Percentiles rank a stretch among this genome's conserved stretches.
Evolutionary conservation across 768 basidiomycete species (phyloP).

Genomic region (Lenzites betulinus): DNA sequence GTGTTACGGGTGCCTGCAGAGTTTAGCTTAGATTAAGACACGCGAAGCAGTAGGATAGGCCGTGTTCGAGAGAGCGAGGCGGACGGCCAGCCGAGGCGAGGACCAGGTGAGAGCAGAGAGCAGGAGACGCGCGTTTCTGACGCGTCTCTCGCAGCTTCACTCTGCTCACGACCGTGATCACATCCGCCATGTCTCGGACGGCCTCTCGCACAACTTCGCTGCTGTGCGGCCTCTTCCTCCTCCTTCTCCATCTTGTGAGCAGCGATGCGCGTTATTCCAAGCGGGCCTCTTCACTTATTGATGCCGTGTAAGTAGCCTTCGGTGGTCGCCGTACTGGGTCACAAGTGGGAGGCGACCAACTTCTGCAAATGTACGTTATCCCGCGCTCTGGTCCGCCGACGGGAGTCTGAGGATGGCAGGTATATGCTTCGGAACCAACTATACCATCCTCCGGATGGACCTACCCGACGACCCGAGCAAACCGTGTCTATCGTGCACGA

Average conservation of each 20-base stretch:
- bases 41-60: conserved; percentile 10
- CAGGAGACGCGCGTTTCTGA: conserved; percentile 19
- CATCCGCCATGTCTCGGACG: conserved; percentile 16
- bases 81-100: conserved; percentile 15
- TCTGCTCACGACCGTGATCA: conserved; percentile 16
- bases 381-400: not conserved
- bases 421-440: conserved; percentile 89
- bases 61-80: conserved; percentile 2
- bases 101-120: conserved; percentile 13
- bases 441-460: conserved; percentile 79
- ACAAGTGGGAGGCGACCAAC: conserved; percentile 88
- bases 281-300: not conserved
- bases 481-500: conserved; percentile 91
- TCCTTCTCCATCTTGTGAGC: conserved; percentile 27
- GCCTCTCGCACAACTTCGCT: conserved; percentile 14
- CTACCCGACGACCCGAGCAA: conserved; percentile 83
- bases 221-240: conserved; percentile 22
- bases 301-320: conserved; percentile 34
- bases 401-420: conserved; percentile 45
- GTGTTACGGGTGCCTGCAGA: not conserved
- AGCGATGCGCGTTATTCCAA: not conserved
- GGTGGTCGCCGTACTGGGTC: conserved; percentile 45
- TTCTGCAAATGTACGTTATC: conserved; percentile 79
- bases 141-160: conserved; percentile 5
- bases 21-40: not conserved